phyloP scores from a whole-genome alignment of 768 basidiomycete species.

The Suillus weaverae region DNA sequence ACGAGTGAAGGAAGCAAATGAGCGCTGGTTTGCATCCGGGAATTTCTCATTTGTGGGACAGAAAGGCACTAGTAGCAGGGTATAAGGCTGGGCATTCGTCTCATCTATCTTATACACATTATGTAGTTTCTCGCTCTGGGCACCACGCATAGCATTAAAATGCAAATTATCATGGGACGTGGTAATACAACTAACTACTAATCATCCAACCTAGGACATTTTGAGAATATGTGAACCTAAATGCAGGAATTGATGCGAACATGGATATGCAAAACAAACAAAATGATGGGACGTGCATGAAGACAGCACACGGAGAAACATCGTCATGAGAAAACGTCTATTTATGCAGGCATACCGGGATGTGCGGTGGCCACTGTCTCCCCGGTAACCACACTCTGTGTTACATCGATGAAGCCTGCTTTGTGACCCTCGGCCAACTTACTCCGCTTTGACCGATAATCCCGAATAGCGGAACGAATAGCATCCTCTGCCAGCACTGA shows the following conservation, averaged over 20 bases:
- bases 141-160: neutral
- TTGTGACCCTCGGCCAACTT: constrained; percentile 50
- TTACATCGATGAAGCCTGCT: constrained; percentile 69
- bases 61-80: constrained; percentile 37
- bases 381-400: constrained; percentile 54
- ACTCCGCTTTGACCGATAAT: constrained; percentile 86
- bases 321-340: constrained; percentile 6
- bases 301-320: neutral
- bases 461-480: constrained; percentile 95
- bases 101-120: neutral
- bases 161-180: constrained; percentile 8
- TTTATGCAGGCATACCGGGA: constrained; percentile 38
- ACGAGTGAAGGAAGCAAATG: constrained; percentile 93
- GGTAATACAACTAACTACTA: constrained; percentile 8
- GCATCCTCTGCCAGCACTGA: constrained; percentile 97
- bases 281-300: constrained; percentile 4
- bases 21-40: constrained; percentile 91
- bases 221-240: constrained; percentile 21
- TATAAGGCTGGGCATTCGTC: constrained; percentile 17
- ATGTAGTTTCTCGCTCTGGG: neutral
- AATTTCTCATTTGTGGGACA: constrained; percentile 78
- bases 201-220: constrained; percentile 5
- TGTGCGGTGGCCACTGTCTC: constrained; percentile 55
- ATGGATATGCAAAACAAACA: constrained; percentile 3
- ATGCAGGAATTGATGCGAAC: constrained; percentile 13